phyloP scores from a whole-genome alignment of 768 basidiomycete genomes.

The Rhodosporidiobolus odoratus region DNA sequence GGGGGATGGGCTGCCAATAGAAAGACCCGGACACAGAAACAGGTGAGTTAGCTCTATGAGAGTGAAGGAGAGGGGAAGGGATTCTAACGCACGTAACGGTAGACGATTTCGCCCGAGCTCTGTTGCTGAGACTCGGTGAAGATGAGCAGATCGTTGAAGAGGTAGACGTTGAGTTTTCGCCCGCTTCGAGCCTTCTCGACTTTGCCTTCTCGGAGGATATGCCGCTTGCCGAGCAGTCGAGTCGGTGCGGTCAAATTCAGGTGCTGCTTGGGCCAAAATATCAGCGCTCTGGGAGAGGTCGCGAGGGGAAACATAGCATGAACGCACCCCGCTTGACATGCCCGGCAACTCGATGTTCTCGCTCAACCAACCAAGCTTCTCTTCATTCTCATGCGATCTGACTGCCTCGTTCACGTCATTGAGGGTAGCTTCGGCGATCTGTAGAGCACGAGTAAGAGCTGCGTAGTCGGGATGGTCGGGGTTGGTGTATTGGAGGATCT shows the following conservation, averaged over 20 bases:
- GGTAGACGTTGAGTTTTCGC: conserved; percentile 64
- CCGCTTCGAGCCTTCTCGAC: conserved; percentile 79
- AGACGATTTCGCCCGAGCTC: conserved; percentile 11
- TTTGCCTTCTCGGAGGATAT: conserved; percentile 70
- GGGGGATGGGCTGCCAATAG: conserved; percentile 41
- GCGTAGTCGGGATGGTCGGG: conserved; percentile 46
- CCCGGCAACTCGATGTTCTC: conserved; percentile 76
- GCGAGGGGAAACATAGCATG: not conserved
- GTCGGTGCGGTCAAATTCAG: conserved; percentile 89
- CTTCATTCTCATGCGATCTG: conserved; percentile 71
- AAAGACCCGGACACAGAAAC: not conserved
- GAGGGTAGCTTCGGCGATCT: conserved; percentile 66
- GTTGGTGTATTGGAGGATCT: conserved; percentile 77
- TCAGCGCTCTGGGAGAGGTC: not conserved
- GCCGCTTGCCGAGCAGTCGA: conserved; percentile 71
- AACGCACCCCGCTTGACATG: conserved; percentile 56
- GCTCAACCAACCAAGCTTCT: conserved; percentile 68
- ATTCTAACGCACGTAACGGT: conserved; percentile 19
- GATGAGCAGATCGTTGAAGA: conserved; percentile 86
- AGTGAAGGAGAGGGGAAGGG: not conserved
- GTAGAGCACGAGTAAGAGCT: conserved; percentile 55
- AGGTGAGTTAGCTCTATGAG: not conserved
- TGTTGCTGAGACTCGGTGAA: conserved; percentile 63
- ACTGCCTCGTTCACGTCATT: conserved; percentile 82
- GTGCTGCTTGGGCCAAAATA: conserved; percentile 44